These are phyloP conservation scores for Geotrichum siamense DNA, from an alignment of 1,139 yeast species.

Conservation along the genomic window DNA sequence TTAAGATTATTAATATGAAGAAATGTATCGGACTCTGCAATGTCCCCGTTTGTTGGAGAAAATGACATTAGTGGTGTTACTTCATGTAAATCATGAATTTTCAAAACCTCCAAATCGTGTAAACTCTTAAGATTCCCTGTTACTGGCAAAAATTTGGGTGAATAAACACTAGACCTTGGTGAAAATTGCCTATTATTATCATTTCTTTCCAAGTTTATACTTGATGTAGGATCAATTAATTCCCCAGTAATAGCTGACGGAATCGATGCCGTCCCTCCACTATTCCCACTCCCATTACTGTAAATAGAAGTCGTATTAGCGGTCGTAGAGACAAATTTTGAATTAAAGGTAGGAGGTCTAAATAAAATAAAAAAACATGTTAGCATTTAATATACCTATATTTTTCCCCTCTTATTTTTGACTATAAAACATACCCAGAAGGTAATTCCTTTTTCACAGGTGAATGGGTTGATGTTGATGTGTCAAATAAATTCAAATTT, in stretches of 20 bases:
- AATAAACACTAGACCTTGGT: not conserved
- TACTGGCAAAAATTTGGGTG: conserved; percentile 3
- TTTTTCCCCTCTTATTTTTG: too few species aligned
- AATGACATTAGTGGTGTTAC: conserved; percentile 14
- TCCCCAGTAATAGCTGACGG: not conserved
- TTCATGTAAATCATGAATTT: conserved; percentile 12
- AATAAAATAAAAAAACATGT: too few species aligned
- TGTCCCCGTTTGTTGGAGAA: conserved; percentile 1
- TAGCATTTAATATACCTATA: too few species aligned
- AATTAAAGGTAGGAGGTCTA: conserved; percentile 11
- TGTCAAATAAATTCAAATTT: too few species aligned
- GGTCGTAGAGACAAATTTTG: conserved; percentile 9
- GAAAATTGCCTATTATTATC: not conserved
- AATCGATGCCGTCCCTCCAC: conserved; percentile 1
- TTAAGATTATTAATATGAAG: not conserved
- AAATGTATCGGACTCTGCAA: not conserved
- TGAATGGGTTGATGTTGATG: not conserved
- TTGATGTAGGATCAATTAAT: not conserved
- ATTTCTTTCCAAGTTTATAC: not conserved
- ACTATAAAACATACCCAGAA: too few species aligned
- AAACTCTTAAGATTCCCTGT: too few species aligned
- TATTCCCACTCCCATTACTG: conserved; percentile 3
- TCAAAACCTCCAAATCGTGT: conserved; percentile 8
- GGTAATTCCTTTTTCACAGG: too few species aligned
- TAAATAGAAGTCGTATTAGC: conserved; percentile 14